Evolutionary conservation across 805 yeast species (phyloP).

Genomic region (Groenewaldozyma tartarivorans): DNA sequence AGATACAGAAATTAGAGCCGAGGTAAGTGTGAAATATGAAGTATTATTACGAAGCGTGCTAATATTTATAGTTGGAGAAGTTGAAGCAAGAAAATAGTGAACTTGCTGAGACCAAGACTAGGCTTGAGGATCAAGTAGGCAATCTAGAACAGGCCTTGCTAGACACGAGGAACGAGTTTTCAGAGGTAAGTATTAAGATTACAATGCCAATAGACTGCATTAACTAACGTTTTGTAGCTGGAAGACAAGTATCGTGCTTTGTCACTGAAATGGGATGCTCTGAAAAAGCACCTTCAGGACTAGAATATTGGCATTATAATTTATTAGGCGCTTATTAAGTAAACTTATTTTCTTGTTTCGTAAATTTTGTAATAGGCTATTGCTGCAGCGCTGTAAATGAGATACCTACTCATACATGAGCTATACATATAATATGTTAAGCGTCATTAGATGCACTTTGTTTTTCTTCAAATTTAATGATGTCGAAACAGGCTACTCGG

Average conservation of each 20-base stretch:
- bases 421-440: too few species aligned
- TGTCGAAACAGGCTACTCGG: too few species aligned
- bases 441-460: too few species aligned
- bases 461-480: too few species aligned
- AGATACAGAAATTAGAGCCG: not conserved
- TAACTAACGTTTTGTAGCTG: slow-evolving; percentile 13
- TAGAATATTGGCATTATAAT: too few species aligned
- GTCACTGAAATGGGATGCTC: slow-evolving; percentile 26
- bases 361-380: too few species aligned
- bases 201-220: too few species aligned
- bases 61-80: slow-evolving; percentile 40
- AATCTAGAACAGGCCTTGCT: slow-evolving; percentile 35
- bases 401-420: too few species aligned
- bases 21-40: not conserved
- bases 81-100: slow-evolving; percentile 54
- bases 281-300: slow-evolving; percentile 23
- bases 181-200: slow-evolving; percentile 14
- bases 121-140: slow-evolving; percentile 44
- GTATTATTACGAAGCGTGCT: too few species aligned
- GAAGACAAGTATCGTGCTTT: slow-evolving; percentile 23
- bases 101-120: slow-evolving; percentile 55
- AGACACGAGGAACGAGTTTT: slow-evolving; percentile 21
- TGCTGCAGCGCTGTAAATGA: too few species aligned
- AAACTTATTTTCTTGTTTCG: too few species aligned
- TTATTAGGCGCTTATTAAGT: too few species aligned